Base-by-base conservation (phyloP, 2,329 filamentous ascomycete species). In the Nemania serpens region DNA sequence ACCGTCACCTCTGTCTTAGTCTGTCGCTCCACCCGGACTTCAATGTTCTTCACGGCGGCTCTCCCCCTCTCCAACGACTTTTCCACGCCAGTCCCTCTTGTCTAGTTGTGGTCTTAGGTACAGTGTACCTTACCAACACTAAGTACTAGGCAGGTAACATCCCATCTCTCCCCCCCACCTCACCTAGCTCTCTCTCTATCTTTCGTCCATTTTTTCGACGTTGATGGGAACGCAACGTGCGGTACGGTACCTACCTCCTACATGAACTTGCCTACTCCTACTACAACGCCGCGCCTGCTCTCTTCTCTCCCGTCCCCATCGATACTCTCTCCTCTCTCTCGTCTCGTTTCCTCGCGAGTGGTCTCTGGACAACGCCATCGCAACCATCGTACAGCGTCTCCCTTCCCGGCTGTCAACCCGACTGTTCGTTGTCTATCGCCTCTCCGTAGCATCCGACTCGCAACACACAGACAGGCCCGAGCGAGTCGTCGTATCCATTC, bases 401-500 rank as follows among this genome's bases (percentile, higher is more conserved):
- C 55, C 50, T 54, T 60, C 48, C 61, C 50, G 63, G 65, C 67
- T 65, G 62, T 65, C 55, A 59, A 45, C 63, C 68, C 66, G 67
- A 68, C 3, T n/a, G n/a, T n/a, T 65, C 65, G 66, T 68, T 66
- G 62, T 59, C 60, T 59, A n/a, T 58, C 57, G n/a, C 52, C 59
- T 64, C 64, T 62, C 65, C 67, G 64, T 65, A 53, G 51, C 18
- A 56, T 53, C 53, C 47, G 55, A 52, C 53, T 57, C 62, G 59
- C 53, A 57, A 37, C 52, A 57, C n/a, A 61, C 51, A 59, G n/a
- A 63, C 53, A 29, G 25, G 25, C 63, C 63, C 61, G 64, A 66
- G 58, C 62, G 62, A 70, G 70, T 69, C 61, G 69, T 66, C 65
- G 67, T 63, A 67, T 71, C 58, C 68, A 62, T 68, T 70, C 67